Evolutionary conservation across 768 basidiomycete species (phyloP), one percentile per base, ranked within the genome.

Genomic region (Mycena galopus): DNA sequence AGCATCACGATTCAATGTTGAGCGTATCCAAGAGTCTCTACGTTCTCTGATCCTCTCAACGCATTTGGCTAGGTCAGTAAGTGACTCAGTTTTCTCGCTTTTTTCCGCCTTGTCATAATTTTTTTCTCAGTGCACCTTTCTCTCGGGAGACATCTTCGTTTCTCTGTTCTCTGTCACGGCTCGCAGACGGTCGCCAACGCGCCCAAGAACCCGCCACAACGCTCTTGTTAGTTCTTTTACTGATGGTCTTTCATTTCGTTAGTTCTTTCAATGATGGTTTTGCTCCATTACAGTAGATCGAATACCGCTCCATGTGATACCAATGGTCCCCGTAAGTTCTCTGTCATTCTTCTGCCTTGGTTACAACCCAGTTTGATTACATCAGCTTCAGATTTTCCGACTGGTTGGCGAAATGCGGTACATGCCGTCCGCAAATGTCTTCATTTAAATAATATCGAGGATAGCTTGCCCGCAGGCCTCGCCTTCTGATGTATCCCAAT

Each of bases 401-500:
- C 73, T 64, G 67, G 66, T 35, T 71, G 67, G 63, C 62, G 59
- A 71, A 29, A 66, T 59, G 68, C 65, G 71, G 59, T 72, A 56
- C 74, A 75, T 71, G 67, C 75, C 65, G 69, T 62, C 25, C 61
- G 25, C 69, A 35, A n/a, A 17, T 27, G 58, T 32, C n/a, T 47
- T 65, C 44, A 64, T 71, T 67, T 51, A 60, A 51, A 51, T 51
- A 51, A 71, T 66, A 59, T 62, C 65, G 42, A 66, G 59, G 35
- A 62, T 63, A 21, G 12, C 63, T n/a, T 63, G 69, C 42, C 47
- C 27, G 30, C 33, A 19, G 35, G 23, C 32, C 27, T 50, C 56
- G 23, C n/a, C 44, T 81, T 79, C 67, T 65, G 69, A 75, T 75
- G 76, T 65, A 75, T 71, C 80, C 81, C 77, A 77, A 74, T 74